A percentile compares a stretch with the other conserved stretches of the same genome.
These are phyloP conservation scores for Trametes gibbosa DNA, from an alignment of 768 basidiomycete genomes.

Conservation along the genomic window DNA sequence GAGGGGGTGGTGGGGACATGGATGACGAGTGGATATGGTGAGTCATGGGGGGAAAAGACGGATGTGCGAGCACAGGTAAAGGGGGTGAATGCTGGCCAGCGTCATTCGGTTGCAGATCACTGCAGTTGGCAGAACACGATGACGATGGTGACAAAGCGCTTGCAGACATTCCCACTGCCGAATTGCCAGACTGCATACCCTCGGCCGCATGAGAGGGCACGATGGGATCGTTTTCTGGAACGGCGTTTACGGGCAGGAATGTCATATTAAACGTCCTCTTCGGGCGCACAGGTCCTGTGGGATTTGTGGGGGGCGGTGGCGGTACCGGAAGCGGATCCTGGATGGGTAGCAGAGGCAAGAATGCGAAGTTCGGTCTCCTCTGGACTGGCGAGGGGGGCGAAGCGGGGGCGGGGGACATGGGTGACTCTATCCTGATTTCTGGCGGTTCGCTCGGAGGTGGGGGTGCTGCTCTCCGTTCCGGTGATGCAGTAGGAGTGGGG, in stretches of 20 bases:
- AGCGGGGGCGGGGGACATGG: not conserved
- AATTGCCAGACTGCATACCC: not conserved
- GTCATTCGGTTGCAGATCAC: conserved; percentile 8
- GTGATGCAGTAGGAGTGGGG: conserved; percentile 11
- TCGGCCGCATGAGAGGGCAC: not conserved
- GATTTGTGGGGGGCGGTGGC: not conserved
- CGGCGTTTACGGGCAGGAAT: conserved; percentile 16
- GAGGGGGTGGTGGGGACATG: conserved; percentile 16
- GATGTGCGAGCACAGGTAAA: not conserved
- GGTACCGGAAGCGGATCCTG: conserved; percentile 19
- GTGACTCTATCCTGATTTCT: conserved; percentile 9
- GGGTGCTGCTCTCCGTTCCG: conserved; percentile 8
- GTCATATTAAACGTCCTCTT: conserved; percentile 19
- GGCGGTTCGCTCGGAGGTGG: conserved; percentile 12
- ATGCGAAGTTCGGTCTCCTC: conserved; percentile 19
- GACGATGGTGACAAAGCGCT: conserved; percentile 10
- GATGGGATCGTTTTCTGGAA: not conserved
- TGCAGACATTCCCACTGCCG: not conserved
- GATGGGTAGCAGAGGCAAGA: conserved; percentile 27
- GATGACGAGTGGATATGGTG: not conserved
- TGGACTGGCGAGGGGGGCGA: conserved; percentile 5
- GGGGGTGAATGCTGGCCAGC: not conserved
- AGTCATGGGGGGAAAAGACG: not conserved
- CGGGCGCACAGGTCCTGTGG: not conserved
- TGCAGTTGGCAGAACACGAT: not conserved